Evolutionary conservation across 768 basidiomycete species (phyloP), one percentile per base, ranked within the genome.

Genomic region (Termitomyces sp.): DNA sequence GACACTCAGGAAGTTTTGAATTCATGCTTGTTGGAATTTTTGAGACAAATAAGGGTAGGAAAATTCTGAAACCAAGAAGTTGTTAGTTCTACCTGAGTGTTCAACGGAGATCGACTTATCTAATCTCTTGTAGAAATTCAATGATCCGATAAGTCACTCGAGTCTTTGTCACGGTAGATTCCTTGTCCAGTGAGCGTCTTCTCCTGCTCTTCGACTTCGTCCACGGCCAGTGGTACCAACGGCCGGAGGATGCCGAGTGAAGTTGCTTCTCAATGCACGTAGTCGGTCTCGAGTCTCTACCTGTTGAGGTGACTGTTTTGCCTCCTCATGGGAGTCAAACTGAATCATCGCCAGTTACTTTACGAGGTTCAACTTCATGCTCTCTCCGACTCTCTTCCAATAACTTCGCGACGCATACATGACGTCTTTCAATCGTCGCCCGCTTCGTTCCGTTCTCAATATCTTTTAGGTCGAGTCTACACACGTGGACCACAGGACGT

Each of bases 361-460:
- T 87, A 88, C 63, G 83, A 93, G 56, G 79, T 96, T 15, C 88
- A 94, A 62, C 78, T 90, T 18, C 77, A 77, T 61, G 85, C 92
- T 0, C 72, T 84, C 6, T 92, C 90, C 3, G 75, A 81, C 18
- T 64, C 73, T 36, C 73, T 97, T 8, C 92, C 92, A 0, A 70
- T 71, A 51, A 73, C 81, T 33, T 89, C 81, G 60, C 80, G 72
- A 58, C 69, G 76, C 39, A 68, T 94, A 20, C 68, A 82, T 59
- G 42, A 67, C 15, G 73, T 88, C 15, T 88, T 88, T 73, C 70
- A 75, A 9, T 68, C 72, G 2, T 78, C 88, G 0, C 80, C 88
- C 0, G 55, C 81, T 0, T 79, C 80, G 5, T 84, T 85, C 61
- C 81, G 80, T 8, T 90, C 88, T 18, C 76, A 79, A 57, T 96